A percentile compares a stretch with the other conserved stretches of the same genome.
These are phyloP conservation scores for Flaveria sonorensis DNA, from an alignment of 129 eudicot genomes.

Conservation along the genomic window DNA sequence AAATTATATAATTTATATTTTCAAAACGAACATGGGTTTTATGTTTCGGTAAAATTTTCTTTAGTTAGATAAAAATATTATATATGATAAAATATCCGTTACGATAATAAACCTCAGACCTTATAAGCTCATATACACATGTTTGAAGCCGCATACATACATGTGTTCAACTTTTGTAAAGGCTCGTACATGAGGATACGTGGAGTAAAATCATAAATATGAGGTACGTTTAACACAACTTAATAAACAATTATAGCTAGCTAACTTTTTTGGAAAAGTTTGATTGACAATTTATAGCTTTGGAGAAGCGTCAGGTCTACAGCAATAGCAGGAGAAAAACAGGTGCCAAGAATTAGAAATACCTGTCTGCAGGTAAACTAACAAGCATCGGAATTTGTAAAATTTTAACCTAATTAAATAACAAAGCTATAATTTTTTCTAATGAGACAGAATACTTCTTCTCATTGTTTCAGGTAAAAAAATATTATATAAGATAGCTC, in stretches of 20 bases:
- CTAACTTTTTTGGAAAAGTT: conserved; percentile 20
- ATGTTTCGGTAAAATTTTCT: too few relatives aligned
- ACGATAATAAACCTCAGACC: too few relatives aligned
- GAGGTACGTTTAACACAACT: neutral
- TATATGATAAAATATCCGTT: too few relatives aligned
- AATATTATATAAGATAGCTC: neutral
- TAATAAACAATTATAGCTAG: neutral
- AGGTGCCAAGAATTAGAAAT: conserved; percentile 38
- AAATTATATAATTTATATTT: too few relatives aligned
- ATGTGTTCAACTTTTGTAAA: too few relatives aligned
- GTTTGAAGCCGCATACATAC: too few relatives aligned
- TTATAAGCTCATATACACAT: too few relatives aligned
- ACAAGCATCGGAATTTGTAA: conserved; percentile 35
- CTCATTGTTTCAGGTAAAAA: conserved; percentile 11
- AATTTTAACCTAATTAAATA: conserved; percentile 12
- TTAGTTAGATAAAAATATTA: too few relatives aligned
- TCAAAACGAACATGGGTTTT: too few relatives aligned
- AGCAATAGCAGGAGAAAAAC: conserved; percentile 42
- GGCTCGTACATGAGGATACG: too few relatives aligned
- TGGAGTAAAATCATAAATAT: too few relatives aligned
- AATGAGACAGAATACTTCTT: neutral
- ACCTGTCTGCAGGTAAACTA: conserved; percentile 34
- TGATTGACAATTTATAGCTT: conserved; percentile 26
- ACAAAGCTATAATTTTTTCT: neutral
- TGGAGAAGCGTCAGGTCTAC: conserved; percentile 42